Conservation (phyloP, 495 filamentous ascomycete species). For the Penicillium paradoxum region DNA sequence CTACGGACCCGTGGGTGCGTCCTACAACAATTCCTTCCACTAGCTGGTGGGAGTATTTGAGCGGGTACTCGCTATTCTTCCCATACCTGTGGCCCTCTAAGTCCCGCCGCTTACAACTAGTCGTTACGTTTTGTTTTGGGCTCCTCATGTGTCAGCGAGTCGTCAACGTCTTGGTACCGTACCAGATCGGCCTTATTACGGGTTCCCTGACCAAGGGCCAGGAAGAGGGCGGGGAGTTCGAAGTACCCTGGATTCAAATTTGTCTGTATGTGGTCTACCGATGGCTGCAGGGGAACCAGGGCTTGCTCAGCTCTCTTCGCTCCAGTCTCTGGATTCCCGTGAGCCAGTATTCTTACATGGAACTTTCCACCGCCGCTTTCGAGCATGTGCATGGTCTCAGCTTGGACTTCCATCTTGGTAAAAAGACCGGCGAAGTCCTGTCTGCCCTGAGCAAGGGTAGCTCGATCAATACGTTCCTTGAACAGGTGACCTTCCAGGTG, state of each 20-base stretch:
- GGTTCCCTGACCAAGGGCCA: slow-evolving; percentile 52
- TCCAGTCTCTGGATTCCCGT: slow-evolving; percentile 92
- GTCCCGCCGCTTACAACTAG: slow-evolving; percentile 59
- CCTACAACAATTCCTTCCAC: slow-evolving; percentile 61
- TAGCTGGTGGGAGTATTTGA: slow-evolving; percentile 86
- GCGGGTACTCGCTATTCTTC: slow-evolving; percentile 85
- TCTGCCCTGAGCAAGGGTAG: slow-evolving; percentile 93
- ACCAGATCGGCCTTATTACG: slow-evolving; percentile 69
- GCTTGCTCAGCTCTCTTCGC: slow-evolving; percentile 75
- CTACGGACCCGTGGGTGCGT: slow-evolving; percentile 55
- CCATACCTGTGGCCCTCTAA: slow-evolving; percentile 88
- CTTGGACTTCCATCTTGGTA: slow-evolving; percentile 92
- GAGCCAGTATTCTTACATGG: slow-evolving; percentile 91
- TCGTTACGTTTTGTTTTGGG: slow-evolving; percentile 70
- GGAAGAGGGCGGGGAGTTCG: slow-evolving; percentile 35
- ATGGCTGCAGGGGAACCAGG: slow-evolving; percentile 82
- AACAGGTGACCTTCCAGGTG: slow-evolving; percentile 92
- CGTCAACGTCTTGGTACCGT: slow-evolving; percentile 75
- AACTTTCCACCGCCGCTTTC: slow-evolving; percentile 88
- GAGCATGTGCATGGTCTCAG: slow-evolving; percentile 95
- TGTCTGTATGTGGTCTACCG: slow-evolving; percentile 74
- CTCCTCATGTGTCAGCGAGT: slow-evolving; percentile 67
- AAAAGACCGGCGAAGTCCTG: slow-evolving; percentile 93
- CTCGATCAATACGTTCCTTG: slow-evolving; percentile 94
- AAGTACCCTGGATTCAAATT: slow-evolving; percentile 65